Evolutionary conservation across 2,329 filamentous ascomycete genomes (phyloP).

Genomic region (Fusarium caatingaense): DNA sequence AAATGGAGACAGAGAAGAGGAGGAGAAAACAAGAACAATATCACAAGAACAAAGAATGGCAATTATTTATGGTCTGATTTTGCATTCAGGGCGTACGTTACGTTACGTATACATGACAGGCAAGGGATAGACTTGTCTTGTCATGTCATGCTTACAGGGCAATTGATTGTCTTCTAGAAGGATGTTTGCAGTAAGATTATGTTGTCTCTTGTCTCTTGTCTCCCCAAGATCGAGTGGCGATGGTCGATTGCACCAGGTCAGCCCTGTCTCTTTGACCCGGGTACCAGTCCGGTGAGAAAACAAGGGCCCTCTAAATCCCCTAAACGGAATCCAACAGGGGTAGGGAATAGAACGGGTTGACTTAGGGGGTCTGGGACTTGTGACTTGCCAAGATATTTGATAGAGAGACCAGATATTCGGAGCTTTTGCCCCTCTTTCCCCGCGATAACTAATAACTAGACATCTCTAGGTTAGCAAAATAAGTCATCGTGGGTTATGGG

Average conservation of each 20-base stretch:
- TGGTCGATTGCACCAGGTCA: not conserved
- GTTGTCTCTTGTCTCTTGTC: constrained; percentile 42
- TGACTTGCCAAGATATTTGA: not conserved
- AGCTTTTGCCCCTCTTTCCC: constrained; percentile 32
- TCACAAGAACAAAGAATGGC: not conserved
- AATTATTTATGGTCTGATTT: not conserved
- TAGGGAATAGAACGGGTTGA: not conserved
- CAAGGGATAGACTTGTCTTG: not conserved
- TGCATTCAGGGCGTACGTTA: not conserved
- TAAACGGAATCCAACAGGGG: not conserved
- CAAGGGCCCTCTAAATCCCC: not conserved
- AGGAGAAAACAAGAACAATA: not conserved
- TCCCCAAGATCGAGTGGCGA: constrained; percentile 1
- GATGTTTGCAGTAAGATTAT: not conserved
- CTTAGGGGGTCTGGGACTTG: not conserved
- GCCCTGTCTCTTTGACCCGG: not conserved
- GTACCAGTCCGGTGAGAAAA: not conserved
- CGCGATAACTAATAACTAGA: constrained; percentile 1
- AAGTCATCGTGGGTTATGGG: too few species aligned
- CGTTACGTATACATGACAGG: not conserved
- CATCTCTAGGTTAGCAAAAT: too few species aligned
- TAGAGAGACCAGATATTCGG: not conserved
- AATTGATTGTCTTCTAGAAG: not conserved
- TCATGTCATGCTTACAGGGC: not conserved
- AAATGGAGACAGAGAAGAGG: not conserved